Evolutionary conservation across 176 grass and related monocot genomes (phyloP).

Genomic region (Oryza rufipogon): DNA sequence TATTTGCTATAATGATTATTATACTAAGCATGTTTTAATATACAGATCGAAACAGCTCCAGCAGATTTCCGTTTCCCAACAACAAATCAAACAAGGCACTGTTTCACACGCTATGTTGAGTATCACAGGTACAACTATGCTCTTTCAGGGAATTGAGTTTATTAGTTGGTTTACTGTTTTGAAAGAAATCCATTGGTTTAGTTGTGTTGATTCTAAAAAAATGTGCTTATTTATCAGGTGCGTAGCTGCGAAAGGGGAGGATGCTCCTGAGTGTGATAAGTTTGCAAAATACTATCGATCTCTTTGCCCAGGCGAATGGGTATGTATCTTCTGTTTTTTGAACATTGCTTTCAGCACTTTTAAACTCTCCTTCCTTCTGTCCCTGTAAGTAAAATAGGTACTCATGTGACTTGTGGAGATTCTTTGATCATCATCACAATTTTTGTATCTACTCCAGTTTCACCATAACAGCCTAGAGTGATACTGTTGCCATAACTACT

Average conservation of each 20-base stretch:
- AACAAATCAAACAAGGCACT: slow-evolving; percentile 89
- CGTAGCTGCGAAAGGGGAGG: slow-evolving; percentile 72
- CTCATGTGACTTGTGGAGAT: background rate
- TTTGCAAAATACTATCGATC: slow-evolving; percentile 84
- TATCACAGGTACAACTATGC: slow-evolving; percentile 65
- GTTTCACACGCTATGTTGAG: slow-evolving; percentile 89
- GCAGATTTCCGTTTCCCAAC: slow-evolving; percentile 96
- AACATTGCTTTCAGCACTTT: slow-evolving; percentile 17
- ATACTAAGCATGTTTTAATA: slow-evolving; percentile 23
- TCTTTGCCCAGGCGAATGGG: slow-evolving; percentile 90
- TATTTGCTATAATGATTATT: slow-evolving; percentile 17
- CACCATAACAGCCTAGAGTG: background rate
- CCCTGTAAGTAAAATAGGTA: background rate
- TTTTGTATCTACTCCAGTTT: background rate
- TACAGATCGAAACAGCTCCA: slow-evolving; percentile 86
- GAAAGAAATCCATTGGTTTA: background rate
- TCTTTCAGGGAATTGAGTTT: background rate
- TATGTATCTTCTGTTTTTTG: slow-evolving; percentile 45
- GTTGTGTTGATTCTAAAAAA: background rate
- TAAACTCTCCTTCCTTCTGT: background rate
- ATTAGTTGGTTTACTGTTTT: background rate
- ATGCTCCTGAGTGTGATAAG: slow-evolving; percentile 71
- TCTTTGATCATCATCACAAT: background rate
- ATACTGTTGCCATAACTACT: background rate
- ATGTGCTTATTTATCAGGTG: slow-evolving; percentile 50